Evolutionary conservation across 805 yeast species (phyloP), one percentile per base, ranked within the genome.

Genomic region (Debaryomyces hansenii): DNA sequence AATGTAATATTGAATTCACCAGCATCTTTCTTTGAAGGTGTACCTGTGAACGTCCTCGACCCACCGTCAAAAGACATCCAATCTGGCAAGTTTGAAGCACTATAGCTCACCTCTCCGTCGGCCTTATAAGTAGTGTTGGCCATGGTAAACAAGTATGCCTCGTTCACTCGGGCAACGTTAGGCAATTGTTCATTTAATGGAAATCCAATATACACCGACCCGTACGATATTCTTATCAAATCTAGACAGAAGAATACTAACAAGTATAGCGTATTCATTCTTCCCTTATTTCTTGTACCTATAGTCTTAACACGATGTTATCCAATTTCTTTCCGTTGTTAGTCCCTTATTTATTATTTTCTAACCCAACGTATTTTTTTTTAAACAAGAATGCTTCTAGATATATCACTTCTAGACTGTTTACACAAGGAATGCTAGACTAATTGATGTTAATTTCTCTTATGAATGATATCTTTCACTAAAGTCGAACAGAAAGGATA

Each of bases 161-260:
- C 73, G 48, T 80, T 80, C 12, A 82, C 79, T 47, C 95, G 76
- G 4, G 96, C 98, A 11, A 94, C 88, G 29, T 90, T 85, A 4
- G 98, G 98, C 18, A 84, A 75, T 67, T 92, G 99, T 60, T 83
- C 82, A 52, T 78, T 67, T 60, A 90, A 81, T n/a, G 96, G 91
- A 72, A 85, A 88, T 38, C 87, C 87, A 34, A 77, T 72, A 43
- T 74, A 71, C 5, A 88, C 83, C 32, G 77, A 67, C 10, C 82
- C 79, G 36, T 40, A 41, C 21, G 44, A 54, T n/a, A 44, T 31
- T n/a, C 48, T 36, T 24, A 52, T 14, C 34, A 52, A 20, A 32
- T 34, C 49, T 39, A 37, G 24, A 41, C 28, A 20, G 34, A 45
- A 21, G 42, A 55, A 39, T 36, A 52, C 47, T 11, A 49, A 47